Conservation (phyloP, 805 yeast genomes). For the Yarrowia sp. region DNA sequence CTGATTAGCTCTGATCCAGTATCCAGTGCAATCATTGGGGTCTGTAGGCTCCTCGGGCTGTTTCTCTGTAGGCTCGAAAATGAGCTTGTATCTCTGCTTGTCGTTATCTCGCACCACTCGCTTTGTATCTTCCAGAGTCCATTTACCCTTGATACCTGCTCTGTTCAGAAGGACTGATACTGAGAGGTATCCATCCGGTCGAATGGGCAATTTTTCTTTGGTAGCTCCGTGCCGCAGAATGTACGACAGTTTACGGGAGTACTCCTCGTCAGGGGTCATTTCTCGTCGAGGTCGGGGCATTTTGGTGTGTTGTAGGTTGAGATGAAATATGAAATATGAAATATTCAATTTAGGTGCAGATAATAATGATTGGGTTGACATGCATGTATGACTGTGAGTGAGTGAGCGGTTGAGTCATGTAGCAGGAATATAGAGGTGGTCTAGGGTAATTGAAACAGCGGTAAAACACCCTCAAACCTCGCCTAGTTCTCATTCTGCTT, state of each 20-base stretch:
- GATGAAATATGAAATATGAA: too few species aligned
- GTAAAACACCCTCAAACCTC: too few species aligned
- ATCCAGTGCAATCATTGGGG: constrained; percentile 23
- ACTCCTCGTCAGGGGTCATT: constrained; percentile 40
- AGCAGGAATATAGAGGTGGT: too few species aligned
- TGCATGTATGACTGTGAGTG: neutral
- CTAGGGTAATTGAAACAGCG: too few species aligned
- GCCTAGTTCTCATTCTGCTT: too few species aligned
- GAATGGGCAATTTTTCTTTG: constrained; percentile 63
- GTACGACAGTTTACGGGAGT: constrained; percentile 74
- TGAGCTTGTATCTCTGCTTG: constrained; percentile 66
- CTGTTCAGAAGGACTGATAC: constrained; percentile 55
- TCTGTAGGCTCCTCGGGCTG: constrained; percentile 28
- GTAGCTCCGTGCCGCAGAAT: constrained; percentile 84
- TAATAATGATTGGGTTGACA: neutral
- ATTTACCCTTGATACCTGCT: constrained; percentile 55
- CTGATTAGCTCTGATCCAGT: constrained; percentile 79
- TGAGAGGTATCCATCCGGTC: constrained; percentile 62
- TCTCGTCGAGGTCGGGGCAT: constrained; percentile 25
- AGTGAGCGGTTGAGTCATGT: too few species aligned
- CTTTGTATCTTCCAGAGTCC: constrained; percentile 57
- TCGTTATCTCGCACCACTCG: constrained; percentile 62
- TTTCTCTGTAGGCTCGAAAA: constrained; percentile 15
- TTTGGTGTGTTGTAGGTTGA: neutral
- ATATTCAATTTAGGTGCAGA: neutral